Percentiles rank a stretch among this genome's conserved stretches.
Conservation (phyloP, 192 early-diverging fungal genomes). For the Dissophora ornata region DNA sequence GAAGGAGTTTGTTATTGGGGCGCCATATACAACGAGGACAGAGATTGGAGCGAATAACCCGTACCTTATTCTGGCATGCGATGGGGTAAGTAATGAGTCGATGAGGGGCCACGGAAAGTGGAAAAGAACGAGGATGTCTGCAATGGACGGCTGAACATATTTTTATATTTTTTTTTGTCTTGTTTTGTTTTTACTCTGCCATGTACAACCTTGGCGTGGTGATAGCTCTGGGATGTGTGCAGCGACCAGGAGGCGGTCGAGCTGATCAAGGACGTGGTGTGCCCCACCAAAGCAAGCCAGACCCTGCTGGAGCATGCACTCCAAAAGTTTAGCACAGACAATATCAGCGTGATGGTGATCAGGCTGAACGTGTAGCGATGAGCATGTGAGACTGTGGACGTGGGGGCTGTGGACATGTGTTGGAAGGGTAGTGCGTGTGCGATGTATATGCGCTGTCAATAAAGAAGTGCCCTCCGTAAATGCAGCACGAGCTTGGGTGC, state of each 20-base stretch:
- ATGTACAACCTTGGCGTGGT: too few species aligned
- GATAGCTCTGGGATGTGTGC: slow-evolving; percentile 93
- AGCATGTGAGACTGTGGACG: too few species aligned
- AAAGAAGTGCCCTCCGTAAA: too few species aligned
- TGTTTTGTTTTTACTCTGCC: background rate
- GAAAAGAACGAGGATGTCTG: too few species aligned
- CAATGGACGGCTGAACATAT: too few species aligned
- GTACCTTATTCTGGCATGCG: slow-evolving; percentile 95
- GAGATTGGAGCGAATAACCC: slow-evolving; percentile 77
- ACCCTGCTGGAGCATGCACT: slow-evolving; percentile 87
- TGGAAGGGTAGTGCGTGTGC: too few species aligned
- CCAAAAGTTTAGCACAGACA: slow-evolving; percentile 94
- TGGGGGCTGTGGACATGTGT: too few species aligned
- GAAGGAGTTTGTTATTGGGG: slow-evolving; percentile 97
- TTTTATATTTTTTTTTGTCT: too few species aligned
- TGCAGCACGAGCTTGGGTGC: too few species aligned
- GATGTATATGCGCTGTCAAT: too few species aligned
- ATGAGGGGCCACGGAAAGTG: too few species aligned
- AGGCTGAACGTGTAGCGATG: slow-evolving; percentile 56
- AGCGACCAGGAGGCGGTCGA: slow-evolving; percentile 94
- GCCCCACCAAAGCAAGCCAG: slow-evolving; percentile 84
- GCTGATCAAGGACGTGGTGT: slow-evolving; percentile 76
- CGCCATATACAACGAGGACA: slow-evolving; percentile 95
- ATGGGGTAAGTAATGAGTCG: slow-evolving; percentile 91
- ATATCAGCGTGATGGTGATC: slow-evolving; percentile 91